These are phyloP conservation scores for Verticillium longisporum DNA, from an alignment of 2,329 filamentous ascomycete species.

Conservation along the genomic window DNA sequence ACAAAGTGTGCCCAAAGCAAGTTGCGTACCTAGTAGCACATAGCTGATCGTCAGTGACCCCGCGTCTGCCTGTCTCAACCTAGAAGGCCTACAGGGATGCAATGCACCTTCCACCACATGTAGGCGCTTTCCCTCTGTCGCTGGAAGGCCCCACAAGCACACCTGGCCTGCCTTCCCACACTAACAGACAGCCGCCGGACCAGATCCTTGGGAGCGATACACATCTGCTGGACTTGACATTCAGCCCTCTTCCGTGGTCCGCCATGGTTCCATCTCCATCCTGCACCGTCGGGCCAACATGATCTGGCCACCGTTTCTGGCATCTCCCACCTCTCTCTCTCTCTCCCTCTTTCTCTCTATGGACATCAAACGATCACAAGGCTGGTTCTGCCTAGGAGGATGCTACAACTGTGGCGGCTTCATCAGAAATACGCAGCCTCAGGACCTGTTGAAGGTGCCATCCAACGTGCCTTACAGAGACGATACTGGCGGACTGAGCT, in stretches of 20 bases:
- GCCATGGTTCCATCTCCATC: background rate
- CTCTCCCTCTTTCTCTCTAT: background rate
- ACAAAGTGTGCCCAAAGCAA: no score
- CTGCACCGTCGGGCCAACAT: background rate
- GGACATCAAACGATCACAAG: no score
- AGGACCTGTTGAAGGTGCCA: no score
- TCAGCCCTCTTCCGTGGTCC: background rate
- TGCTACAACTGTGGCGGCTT: no score
- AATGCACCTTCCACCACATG: background rate
- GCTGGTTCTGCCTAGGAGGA: no score
- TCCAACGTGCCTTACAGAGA: no score
- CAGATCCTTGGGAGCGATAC: slow-evolving; percentile 2
- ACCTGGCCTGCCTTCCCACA: slow-evolving; percentile 15
- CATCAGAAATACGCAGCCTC: no score
- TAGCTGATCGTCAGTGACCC: background rate
- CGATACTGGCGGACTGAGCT: no score
- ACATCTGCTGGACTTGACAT: background rate
- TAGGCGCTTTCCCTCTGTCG: background rate
- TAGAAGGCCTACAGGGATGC: background rate
- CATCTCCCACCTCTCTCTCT: background rate
- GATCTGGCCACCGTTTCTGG: background rate
- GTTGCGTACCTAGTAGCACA: background rate
- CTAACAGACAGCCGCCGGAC: slow-evolving; percentile 1
- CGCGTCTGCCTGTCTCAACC: background rate
- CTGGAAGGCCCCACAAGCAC: background rate